Base-by-base conservation (phyloP, 2,329 filamentous ascomycete genomes). In the Xylaria sp. region DNA sequence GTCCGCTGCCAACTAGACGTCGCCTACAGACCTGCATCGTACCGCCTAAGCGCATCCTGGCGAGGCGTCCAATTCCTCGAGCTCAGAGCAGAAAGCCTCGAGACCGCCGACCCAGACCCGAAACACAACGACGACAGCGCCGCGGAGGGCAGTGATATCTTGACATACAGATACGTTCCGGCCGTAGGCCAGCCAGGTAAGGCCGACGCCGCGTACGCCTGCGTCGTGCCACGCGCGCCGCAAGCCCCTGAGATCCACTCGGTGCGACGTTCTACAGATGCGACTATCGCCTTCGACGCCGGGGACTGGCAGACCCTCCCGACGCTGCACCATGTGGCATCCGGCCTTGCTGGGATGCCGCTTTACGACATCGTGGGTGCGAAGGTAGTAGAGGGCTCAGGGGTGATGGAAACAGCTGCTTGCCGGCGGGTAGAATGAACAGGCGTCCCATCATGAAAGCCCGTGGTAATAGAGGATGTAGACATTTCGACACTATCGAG, bases 151-250 rank as follows among this genome's bases (percentile, higher is more conserved):
- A 81, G 84, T 18, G 85, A 84, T 1, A 82, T 87, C 5, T 78
- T 90, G n/a, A 80, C 84, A 12, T 85, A 89, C 76, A 82, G 85
- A 39, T 90, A 89, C 72, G 82, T 91, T 0, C 89, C 89, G 0
- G 80, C 82, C 3, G 86, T 88, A 0, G 86, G 86, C 1, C 79
- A 80, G 25, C 81, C 78, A 1, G 87, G 86, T 0, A 80, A 84
- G 65, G 80, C 87, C 0, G 89, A 89, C 62, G 84, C 82, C 1
- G 85, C 88, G 71, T 87, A 90, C 74, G 81, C 86, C 0, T 78
- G 78, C 8, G 77, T 83, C 64, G 76, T 82, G 15, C 77, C 79
- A 6, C 77, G 79, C 41, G 79, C 78, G 18, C 76, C 81, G 2
- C 28, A 3, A 41, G 70, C 73, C 9, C 69, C 73, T 23, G 73